These are phyloP conservation scores for Monilinia aucupariae DNA, from an alignment of 2,329 filamentous ascomycete genomes.

Conservation along the genomic window DNA sequence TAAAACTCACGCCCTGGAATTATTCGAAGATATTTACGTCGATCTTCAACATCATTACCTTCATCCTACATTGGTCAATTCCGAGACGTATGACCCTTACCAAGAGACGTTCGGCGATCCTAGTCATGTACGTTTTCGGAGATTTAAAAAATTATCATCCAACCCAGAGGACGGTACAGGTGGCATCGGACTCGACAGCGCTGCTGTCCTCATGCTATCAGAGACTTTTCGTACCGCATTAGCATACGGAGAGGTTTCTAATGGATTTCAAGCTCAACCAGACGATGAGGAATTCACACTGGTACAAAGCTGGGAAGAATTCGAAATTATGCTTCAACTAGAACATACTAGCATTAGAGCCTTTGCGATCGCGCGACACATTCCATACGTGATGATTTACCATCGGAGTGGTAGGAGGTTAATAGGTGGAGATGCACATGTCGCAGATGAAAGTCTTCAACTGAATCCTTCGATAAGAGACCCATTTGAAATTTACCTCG, in stretches of 20 bases:
- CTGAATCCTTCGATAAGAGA: slow-evolving; percentile 3
- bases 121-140: neutral
- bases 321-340: neutral
- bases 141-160: neutral
- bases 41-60: slow-evolving; percentile 9
- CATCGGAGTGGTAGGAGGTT: neutral
- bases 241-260: neutral
- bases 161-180: neutral
- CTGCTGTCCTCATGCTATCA: slow-evolving; percentile 9
- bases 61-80: slow-evolving; percentile 6
- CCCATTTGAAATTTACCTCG: slow-evolving; percentile 2
- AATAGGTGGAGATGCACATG: neutral
- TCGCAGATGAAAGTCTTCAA: neutral
- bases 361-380: slow-evolving; percentile 8
- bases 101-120: neutral
- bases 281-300: neutral
- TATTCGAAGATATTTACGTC: neutral
- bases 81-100: slow-evolving; percentile 6
- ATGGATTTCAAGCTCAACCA: neutral
- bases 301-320: neutral
- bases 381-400: slow-evolving; percentile 6
- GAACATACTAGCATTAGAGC: slow-evolving; percentile 4
- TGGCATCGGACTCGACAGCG: neutral
- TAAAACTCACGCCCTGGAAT: neutral
- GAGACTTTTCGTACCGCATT: neutral